A percentile compares a stretch with the other conserved stretches of the same genome.
Conservation (phyloP, 192 early-diverging fungal species). For the Coemansia furcata region DNA sequence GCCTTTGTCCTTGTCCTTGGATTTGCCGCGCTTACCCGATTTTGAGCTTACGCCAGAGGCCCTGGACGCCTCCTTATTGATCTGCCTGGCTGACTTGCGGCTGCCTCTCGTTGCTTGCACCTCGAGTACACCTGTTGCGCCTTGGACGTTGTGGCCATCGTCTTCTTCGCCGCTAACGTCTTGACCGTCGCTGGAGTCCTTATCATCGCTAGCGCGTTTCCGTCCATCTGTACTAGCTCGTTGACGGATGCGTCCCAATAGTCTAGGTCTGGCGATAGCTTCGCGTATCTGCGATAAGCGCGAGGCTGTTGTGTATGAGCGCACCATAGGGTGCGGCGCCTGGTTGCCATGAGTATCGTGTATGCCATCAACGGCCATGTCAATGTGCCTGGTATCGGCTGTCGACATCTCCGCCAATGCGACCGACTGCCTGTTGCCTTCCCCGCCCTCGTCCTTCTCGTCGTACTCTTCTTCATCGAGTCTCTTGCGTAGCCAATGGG, state of each 20-base stretch:
- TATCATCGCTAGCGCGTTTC: background rate
- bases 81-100: background rate
- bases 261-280: constrained; percentile 5
- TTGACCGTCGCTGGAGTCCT: background rate
- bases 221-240: background rate
- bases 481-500: constrained; percentile 30
- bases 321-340: constrained; percentile 21
- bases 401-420: background rate
- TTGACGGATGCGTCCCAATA: constrained; percentile 15
- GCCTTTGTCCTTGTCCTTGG: background rate
- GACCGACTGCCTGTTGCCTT: background rate
- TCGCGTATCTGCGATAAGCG: constrained; percentile 33
- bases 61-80: background rate
- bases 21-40: background rate
- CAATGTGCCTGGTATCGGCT: background rate
- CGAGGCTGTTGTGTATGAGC: constrained; percentile 38
- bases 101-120: background rate
- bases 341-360: background rate
- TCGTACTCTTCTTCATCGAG: constrained; percentile 9
- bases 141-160: background rate
- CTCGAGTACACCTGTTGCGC: background rate
- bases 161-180: background rate
- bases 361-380: background rate
- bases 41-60: background rate
- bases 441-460: background rate